phyloP scores from a whole-genome alignment of 805 yeast genomes.

The Saccharomycopsis oosterbeekiorum region DNA sequence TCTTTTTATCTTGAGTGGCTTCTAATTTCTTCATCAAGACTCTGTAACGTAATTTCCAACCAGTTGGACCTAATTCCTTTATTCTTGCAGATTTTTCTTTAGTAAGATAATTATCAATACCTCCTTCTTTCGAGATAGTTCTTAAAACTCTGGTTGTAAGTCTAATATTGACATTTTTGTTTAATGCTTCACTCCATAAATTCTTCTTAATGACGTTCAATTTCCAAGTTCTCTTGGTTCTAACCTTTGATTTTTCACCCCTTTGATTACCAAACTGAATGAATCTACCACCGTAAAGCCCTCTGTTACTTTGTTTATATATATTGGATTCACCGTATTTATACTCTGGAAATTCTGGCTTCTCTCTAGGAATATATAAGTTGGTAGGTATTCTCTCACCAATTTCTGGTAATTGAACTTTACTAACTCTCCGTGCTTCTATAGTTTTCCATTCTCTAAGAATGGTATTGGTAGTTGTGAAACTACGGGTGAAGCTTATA shows the following conservation, averaged over 20 bases:
- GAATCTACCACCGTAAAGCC: conserved; percentile 84
- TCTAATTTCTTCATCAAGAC: conserved; percentile 42
- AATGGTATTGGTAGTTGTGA: conserved; percentile 16
- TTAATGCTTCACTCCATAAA: conserved; percentile 77
- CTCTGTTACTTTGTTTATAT: conserved; percentile 79
- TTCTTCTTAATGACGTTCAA: conserved; percentile 73
- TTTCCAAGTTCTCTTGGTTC: conserved; percentile 61
- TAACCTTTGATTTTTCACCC: conserved; percentile 65
- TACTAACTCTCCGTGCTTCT: conserved; percentile 38
- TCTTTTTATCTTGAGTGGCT: conserved; percentile 32
- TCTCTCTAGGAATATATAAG: conserved; percentile 33
- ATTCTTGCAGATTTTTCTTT: conserved; percentile 85
- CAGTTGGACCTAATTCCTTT: conserved; percentile 85
- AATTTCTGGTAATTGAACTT: conserved; percentile 33
- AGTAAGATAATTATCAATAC: conserved; percentile 77
- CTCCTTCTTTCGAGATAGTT: conserved; percentile 90
- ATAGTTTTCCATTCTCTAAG: conserved; percentile 34
- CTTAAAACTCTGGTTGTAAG: conserved; percentile 74
- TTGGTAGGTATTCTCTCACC: conserved; percentile 44
- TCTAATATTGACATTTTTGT: conserved; percentile 43
- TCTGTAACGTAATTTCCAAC: conserved; percentile 82
- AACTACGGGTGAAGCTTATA: neutral
- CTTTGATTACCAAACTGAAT: conserved; percentile 67
- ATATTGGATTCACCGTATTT: conserved; percentile 70
- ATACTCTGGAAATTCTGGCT: conserved; percentile 48